A percentile compares a stretch with the other conserved stretches of the same genome.
phyloP scores from a whole-genome alignment of 2,329 filamentous ascomycete species.

The Xylariaceae sp. region DNA sequence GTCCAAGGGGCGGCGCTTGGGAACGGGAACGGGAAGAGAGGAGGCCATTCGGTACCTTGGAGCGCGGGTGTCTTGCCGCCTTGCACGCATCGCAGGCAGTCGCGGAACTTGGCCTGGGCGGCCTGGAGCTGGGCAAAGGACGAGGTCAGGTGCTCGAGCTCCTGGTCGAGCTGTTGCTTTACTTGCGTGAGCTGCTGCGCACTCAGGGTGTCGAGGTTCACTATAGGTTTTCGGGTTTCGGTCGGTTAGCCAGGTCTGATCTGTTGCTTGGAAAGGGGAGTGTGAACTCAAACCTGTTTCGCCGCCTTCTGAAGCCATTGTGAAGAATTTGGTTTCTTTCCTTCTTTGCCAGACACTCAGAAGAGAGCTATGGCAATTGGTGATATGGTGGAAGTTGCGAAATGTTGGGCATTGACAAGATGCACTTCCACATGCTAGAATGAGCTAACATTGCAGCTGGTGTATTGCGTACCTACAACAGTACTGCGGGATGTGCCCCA shows the following conservation, averaged over 20 bases:
- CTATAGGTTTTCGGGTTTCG: slow-evolving; percentile 30
- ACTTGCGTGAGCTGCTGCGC: slow-evolving; percentile 81
- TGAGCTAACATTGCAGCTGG: too few relatives aligned
- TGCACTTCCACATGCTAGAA: too few relatives aligned
- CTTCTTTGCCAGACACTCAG: too few relatives aligned
- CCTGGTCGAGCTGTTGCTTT: slow-evolving; percentile 93
- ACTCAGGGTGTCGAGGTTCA: slow-evolving; percentile 68
- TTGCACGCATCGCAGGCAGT: slow-evolving; percentile 76
- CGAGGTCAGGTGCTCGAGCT: slow-evolving; percentile 86
- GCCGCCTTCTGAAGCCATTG: slow-evolving; percentile 14
- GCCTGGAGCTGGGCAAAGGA: slow-evolving; percentile 87
- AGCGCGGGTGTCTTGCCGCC: slow-evolving; percentile 42
- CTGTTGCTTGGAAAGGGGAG: background rate
- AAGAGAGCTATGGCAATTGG: too few relatives aligned
- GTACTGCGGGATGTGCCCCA: too few relatives aligned
- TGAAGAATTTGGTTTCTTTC: slow-evolving; percentile 2
- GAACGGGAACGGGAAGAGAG: too few relatives aligned
- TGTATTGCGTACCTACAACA: too few relatives aligned
- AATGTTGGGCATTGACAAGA: too few relatives aligned
- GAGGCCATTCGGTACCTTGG: too few relatives aligned
- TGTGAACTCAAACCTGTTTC: slow-evolving; percentile 14
- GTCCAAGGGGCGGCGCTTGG: too few relatives aligned
- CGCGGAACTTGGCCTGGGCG: slow-evolving; percentile 85
- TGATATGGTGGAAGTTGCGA: too few relatives aligned
- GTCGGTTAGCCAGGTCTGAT: too few relatives aligned